Percentiles rank a stretch among this genome's conserved stretches.
Conservation (phyloP, 805 yeast genomes). For the Komagataella kurtzmanii region DNA sequence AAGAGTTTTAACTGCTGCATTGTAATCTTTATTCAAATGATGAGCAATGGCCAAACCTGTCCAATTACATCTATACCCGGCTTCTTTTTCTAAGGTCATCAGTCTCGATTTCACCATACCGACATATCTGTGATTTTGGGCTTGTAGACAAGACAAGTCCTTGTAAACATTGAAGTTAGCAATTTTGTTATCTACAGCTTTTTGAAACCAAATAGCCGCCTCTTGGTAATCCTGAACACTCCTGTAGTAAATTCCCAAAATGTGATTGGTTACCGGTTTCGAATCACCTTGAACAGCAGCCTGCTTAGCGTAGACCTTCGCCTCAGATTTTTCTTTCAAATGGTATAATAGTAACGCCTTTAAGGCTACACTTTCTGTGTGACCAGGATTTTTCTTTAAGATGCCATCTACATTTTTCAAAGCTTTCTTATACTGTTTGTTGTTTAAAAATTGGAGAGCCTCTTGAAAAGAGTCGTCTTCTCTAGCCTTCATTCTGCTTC, state of each 20-base stretch:
- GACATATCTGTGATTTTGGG: slow-evolving; percentile 67
- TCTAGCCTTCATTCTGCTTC: slow-evolving; percentile 18
- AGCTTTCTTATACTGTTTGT: slow-evolving; percentile 79
- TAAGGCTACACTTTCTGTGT: slow-evolving; percentile 72
- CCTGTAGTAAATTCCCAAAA: slow-evolving; percentile 75
- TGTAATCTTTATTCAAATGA: slow-evolving; percentile 55
- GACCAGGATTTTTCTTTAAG: slow-evolving; percentile 61
- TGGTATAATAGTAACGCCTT: slow-evolving; percentile 63
- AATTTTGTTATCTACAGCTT: slow-evolving; percentile 67
- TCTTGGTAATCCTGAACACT: slow-evolving; percentile 54
- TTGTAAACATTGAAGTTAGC: slow-evolving; percentile 67
- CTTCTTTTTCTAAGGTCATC: slow-evolving; percentile 52
- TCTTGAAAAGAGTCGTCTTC: slow-evolving; percentile 70
- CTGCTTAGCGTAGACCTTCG: slow-evolving; percentile 42
- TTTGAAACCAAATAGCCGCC: slow-evolving; percentile 67
- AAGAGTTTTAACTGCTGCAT: slow-evolving; percentile 59
- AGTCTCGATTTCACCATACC: slow-evolving; percentile 51
- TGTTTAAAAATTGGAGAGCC: slow-evolving; percentile 73
- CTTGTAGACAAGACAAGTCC: slow-evolving; percentile 69
- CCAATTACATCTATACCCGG: slow-evolving; percentile 87
- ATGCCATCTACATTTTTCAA: slow-evolving; percentile 62
- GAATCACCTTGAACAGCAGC: slow-evolving; percentile 47
- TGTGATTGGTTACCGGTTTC: slow-evolving; percentile 69
- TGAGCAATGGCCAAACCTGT: slow-evolving; percentile 79
- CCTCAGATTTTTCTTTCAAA: slow-evolving; percentile 48